Evolutionary conservation across 345 rosid species (phyloP).

Genomic region (Cardiospermum halicacabum): DNA sequence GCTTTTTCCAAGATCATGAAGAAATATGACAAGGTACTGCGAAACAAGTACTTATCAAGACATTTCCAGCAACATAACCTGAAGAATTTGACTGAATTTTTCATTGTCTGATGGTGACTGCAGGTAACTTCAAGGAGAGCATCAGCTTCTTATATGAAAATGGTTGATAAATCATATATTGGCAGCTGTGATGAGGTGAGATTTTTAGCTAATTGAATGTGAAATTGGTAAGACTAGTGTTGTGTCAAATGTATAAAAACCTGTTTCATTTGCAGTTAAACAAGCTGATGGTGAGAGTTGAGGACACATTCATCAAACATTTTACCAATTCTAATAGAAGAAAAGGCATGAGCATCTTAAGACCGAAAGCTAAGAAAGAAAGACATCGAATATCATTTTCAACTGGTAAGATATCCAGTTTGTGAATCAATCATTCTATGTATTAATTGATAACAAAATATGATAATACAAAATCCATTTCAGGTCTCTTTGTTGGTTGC

Average conservation of each 20-base stretch:
- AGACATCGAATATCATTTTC: neutral
- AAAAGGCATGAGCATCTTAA: neutral
- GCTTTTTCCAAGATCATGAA: constrained; percentile 20
- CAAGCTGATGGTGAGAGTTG: constrained; percentile 1
- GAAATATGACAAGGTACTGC: constrained; percentile 45
- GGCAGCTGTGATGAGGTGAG: constrained; percentile 23
- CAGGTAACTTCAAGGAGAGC: constrained; percentile 37
- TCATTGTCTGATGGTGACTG: neutral
- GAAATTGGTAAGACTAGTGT: neutral
- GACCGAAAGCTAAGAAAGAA: neutral
- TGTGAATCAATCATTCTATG: neutral
- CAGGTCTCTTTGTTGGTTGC: neutral
- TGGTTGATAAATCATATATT: constrained; percentile 35
- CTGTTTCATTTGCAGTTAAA: neutral
- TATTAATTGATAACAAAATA: neutral
- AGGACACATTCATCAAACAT: constrained; percentile 9
- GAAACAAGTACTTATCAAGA: neutral
- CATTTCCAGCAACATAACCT: neutral
- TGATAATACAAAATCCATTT: neutral
- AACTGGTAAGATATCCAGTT: neutral
- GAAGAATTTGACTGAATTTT: neutral
- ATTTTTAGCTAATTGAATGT: neutral
- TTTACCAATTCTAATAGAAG: neutral
- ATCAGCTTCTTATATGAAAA: constrained; percentile 30
- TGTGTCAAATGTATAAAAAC: neutral